phyloP scores from a whole-genome alignment of 164 flowering plant genomes.

The Pachysandra terminalis region DNA sequence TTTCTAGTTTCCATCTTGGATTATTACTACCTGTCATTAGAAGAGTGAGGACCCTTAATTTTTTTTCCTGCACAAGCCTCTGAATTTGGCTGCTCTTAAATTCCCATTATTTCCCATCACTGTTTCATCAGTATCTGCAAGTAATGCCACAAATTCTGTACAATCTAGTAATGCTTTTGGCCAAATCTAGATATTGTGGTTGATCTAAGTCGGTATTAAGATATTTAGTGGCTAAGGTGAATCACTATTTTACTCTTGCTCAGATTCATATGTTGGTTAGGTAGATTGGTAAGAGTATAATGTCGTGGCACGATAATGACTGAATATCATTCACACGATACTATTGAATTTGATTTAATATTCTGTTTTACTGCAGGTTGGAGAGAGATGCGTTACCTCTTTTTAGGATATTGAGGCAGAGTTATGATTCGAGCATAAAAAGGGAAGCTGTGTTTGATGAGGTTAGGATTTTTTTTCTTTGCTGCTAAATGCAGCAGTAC shows the following conservation, averaged over 20 bases:
- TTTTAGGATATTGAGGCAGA: slow-evolving; percentile 69
- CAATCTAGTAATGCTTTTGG: not conserved
- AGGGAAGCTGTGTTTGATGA: slow-evolving; percentile 75
- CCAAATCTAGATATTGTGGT: not conserved
- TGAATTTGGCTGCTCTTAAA: not conserved
- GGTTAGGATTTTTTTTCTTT: slow-evolving; percentile 33
- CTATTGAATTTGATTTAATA: not conserved
- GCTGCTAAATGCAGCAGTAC: not conserved
- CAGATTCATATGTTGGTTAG: not conserved
- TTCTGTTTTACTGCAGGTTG: slow-evolving; percentile 48
- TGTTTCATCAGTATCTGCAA: not conserved
- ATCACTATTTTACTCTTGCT: not conserved
- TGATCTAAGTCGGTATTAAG: no score
- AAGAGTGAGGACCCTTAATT: not conserved
- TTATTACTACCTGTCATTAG: no score
- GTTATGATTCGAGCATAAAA: slow-evolving; percentile 63
- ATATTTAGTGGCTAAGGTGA: not conserved
- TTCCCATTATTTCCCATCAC: not conserved
- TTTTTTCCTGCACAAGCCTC: not conserved
- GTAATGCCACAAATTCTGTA: not conserved
- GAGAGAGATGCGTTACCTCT: slow-evolving; percentile 96
- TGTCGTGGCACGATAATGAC: not conserved
- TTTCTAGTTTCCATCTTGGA: no score
- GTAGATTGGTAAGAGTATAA: not conserved
- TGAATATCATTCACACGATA: not conserved